Base-by-base conservation (phyloP, 2,329 filamentous ascomycete genomes). In the Bipolaris victoriae region DNA sequence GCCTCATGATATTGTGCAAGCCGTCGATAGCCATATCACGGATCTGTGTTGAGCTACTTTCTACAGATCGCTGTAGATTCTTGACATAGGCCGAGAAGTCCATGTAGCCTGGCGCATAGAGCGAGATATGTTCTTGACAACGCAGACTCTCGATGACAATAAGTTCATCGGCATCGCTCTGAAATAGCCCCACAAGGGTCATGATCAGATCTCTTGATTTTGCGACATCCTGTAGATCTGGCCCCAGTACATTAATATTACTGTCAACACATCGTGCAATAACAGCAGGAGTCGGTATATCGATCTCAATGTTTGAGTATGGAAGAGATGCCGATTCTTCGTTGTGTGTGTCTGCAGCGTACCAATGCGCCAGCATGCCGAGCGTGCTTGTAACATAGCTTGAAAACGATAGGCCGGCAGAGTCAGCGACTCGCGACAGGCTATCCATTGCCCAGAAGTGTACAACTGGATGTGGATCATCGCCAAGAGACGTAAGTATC, bases 371-470 rank as follows among this genome's bases (percentile, higher is more conserved):
- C 18, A 98, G 83, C 88, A 99, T 96, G 3, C 94, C 95, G 18
- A 99, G 84, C 0, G 92, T 93, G 67, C 92, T 92, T 0, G 92
- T 90, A 18, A 97, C 93, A 69, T 94, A 97, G 35, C 88, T 87
- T 0, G 93, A 92, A 76, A 97, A 99, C 24, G 91, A 94, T 55
- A 99, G 81, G 0, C 95, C 95, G 1, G 95, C 93, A 10, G 94
- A 95, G 69, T 97, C 94, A 2, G 94, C 90, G 11, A 96, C 92
- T 50, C 90, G 83, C 2, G 91, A 89, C 29, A 99, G 78, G 9
- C 92, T 94, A 73, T 97, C 92, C 43, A 99, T 81, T 2, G 96
- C 94, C 92, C 93, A 98, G 73, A 94, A 97, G 76, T 99, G 95
- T 7, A 99, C 95, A 0, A 91, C 88, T 0, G 95, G 93, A 73